Evolutionary conservation across 148 eudicot species (phyloP), one percentile per base, ranked within the genome.

Genomic region (Euryodendron excelsum): DNA sequence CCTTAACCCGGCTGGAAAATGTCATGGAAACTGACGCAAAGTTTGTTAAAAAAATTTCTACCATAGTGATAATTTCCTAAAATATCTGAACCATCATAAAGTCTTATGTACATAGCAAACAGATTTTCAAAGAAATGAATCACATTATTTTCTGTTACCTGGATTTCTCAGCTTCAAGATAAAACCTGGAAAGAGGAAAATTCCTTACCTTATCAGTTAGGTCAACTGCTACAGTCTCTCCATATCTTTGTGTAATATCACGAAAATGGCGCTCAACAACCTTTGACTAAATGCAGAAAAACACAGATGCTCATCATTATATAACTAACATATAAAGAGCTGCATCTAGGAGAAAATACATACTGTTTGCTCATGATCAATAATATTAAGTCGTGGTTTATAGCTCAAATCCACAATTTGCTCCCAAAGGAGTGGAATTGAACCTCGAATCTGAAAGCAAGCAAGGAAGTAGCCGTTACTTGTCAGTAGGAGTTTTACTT

Each of bases 191-290:
- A 41, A 41, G 45, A n/a, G n/a, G n/a, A n/a, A n/a, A n/a, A n/a
- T n/a, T n/a, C 8, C 45, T 41, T 41, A 41, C 45, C 45, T 41
- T 41, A 41, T 96, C 92, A 30, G 98, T 92, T 72, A 96, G 87
- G 86, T 93, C 98, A 72, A 96, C 85, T 37, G 89, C 97, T 76
- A 93, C 56, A 69, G 84, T 88, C 52, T 91, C 91, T 81, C 98
- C 99, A 79, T 93, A 96, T 89, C 99, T 87, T 81, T 93, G 94
- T 61, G 84, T 65, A 60, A 96, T 83, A 83, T 93, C 97, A 84
- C 52, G 85, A 86, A 96, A 96, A 86, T 96, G 99, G 82, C 93
- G 98, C 74, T 92, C 93, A 85, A 91, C 94, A 76, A 96, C 93
- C 48, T 78, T 77, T 68, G 97, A 74, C 99, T 96, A 86, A 20